Percentiles rank a stretch among this genome's conserved stretches.
phyloP scores from a whole-genome alignment of 1,284 basidiomycete species.

The Moesziomyces sp. region DNA sequence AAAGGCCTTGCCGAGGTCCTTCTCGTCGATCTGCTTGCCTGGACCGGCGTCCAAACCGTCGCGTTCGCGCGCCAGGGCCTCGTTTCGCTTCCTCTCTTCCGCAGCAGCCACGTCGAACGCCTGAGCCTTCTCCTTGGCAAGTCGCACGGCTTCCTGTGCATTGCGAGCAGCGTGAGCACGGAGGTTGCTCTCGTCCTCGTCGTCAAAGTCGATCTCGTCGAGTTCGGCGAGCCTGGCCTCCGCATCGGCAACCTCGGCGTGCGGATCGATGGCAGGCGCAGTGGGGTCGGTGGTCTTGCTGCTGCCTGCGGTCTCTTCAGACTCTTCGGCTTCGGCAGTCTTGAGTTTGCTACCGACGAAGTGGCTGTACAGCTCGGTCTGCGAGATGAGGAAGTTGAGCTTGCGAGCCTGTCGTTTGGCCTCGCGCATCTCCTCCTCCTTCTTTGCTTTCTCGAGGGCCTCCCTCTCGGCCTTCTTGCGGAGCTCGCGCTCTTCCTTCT shows the following conservation, averaged over 20 bases:
- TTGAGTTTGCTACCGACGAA: slow-evolving; percentile 99
- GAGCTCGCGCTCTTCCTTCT: slow-evolving; percentile 88
- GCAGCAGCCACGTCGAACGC: slow-evolving; percentile 86
- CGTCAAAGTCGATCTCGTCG: slow-evolving; percentile 90
- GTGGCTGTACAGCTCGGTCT: slow-evolving; percentile 98
- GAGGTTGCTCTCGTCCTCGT: slow-evolving; percentile 91
- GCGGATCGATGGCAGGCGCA: slow-evolving; percentile 74
- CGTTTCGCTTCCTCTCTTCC: slow-evolving; percentile 76
- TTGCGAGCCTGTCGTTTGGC: slow-evolving; percentile 94
- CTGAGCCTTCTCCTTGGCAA: slow-evolving; percentile 82
- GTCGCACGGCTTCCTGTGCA: slow-evolving; percentile 86
- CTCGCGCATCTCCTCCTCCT: slow-evolving; percentile 97
- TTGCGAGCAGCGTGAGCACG: slow-evolving; percentile 88
- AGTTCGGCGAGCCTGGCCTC: slow-evolving; percentile 69
- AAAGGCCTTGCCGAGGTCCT: slow-evolving; percentile 63
- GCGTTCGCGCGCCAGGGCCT: slow-evolving; percentile 70
- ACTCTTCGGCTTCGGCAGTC: slow-evolving; percentile 89
- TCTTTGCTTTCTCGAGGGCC: slow-evolving; percentile 72
- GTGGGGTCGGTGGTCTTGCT: slow-evolving; percentile 49
- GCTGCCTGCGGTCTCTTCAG: slow-evolving; percentile 72
- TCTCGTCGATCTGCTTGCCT: slow-evolving; percentile 50
- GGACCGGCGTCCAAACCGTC: slow-evolving; percentile 32
- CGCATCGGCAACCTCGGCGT: slow-evolving; percentile 70
- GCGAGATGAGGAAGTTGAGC: slow-evolving; percentile 98
- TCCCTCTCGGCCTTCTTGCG: slow-evolving; percentile 90